phyloP scores from a whole-genome alignment of 768 basidiomycete species.

The Russula compacta region DNA sequence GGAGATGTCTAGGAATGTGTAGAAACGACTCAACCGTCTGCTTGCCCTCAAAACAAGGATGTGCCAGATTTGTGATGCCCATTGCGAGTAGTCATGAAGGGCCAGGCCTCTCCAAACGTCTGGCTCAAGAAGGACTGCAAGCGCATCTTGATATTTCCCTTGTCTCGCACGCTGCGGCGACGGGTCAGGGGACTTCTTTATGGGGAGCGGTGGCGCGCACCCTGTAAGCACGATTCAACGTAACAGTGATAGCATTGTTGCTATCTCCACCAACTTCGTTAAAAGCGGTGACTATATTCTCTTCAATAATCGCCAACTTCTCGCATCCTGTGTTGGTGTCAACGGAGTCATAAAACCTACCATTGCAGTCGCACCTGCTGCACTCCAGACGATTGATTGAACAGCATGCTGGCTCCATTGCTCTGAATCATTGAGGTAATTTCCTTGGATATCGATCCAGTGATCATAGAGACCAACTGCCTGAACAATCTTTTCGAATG shows the following conservation, averaged over 20 bases:
- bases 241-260: slow-evolving; percentile 50
- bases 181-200: neutral
- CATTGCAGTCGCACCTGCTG: slow-evolving; percentile 41
- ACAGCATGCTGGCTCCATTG: slow-evolving; percentile 68
- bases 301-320: slow-evolving; percentile 54
- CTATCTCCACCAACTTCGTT: slow-evolving; percentile 48
- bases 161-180: slow-evolving; percentile 50
- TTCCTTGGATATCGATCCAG: slow-evolving; percentile 52
- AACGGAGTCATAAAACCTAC: slow-evolving; percentile 1
- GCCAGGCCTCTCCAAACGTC: slow-evolving; percentile 61
- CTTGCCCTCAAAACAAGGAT: slow-evolving; percentile 58
- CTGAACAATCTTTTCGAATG: slow-evolving; percentile 61
- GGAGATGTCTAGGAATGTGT: neutral
- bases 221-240: slow-evolving; percentile 60
- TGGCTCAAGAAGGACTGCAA: slow-evolving; percentile 57
- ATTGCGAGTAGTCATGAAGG: slow-evolving; percentile 55
- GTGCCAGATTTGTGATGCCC: slow-evolving; percentile 75
- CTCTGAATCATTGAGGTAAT: slow-evolving; percentile 42
- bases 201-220: slow-evolving; percentile 28
- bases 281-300: slow-evolving; percentile 61
- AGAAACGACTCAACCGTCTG: slow-evolving; percentile 41
- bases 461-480: slow-evolving; percentile 62
- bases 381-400: slow-evolving; percentile 64
- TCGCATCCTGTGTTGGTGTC: slow-evolving; percentile 45
- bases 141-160: slow-evolving; percentile 53